These are phyloP conservation scores for Neckera pumila DNA, from an alignment of 225 moss, liverwort and hornwort genomes.

Conservation along the genomic window DNA sequence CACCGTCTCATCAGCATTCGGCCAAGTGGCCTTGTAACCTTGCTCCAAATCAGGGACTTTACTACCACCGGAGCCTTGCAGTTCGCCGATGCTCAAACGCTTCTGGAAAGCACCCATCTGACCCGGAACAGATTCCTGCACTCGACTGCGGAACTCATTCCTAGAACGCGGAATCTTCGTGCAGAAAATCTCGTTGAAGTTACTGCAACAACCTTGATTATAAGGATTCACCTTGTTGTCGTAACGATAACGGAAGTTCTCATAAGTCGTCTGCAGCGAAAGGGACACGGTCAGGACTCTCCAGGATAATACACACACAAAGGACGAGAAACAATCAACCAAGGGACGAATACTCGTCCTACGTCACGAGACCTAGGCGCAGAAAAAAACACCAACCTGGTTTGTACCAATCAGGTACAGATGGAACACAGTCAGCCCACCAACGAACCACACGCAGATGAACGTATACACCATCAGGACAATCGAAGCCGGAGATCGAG, in stretches of 20 bases:
- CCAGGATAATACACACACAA: neutral
- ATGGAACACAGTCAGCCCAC: slow-evolving; percentile 91
- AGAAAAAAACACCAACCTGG: slow-evolving; percentile 37
- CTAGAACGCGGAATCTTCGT: slow-evolving; percentile 52
- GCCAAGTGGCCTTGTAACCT: slow-evolving; percentile 84
- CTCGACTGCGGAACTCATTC: slow-evolving; percentile 72
- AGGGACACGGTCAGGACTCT: neutral
- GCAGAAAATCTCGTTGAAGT: slow-evolving; percentile 90
- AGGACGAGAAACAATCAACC: no score
- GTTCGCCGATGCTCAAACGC: slow-evolving; percentile 34
- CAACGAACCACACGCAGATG: slow-evolving; percentile 91
- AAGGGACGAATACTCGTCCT: neutral
- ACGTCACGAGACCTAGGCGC: neutral
- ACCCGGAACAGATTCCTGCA: slow-evolving; percentile 25
- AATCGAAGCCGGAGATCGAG: slow-evolving; percentile 78
- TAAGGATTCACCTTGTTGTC: slow-evolving; percentile 97
- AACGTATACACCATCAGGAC: slow-evolving; percentile 92
- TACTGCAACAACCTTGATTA: slow-evolving; percentile 60
- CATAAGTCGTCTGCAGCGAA: slow-evolving; percentile 68
- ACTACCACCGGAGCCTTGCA: slow-evolving; percentile 2
- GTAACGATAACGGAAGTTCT: slow-evolving; percentile 93
- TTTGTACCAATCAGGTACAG: slow-evolving; percentile 97
- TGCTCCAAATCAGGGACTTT: slow-evolving; percentile 75
- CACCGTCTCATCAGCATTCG: slow-evolving; percentile 31
- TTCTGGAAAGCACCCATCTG: slow-evolving; percentile 29